A percentile compares a stretch with the other conserved stretches of the same genome.
Evolutionary conservation across 2,329 filamentous ascomycete species (phyloP).

Genomic region (Fusarium gaditjirri): DNA sequence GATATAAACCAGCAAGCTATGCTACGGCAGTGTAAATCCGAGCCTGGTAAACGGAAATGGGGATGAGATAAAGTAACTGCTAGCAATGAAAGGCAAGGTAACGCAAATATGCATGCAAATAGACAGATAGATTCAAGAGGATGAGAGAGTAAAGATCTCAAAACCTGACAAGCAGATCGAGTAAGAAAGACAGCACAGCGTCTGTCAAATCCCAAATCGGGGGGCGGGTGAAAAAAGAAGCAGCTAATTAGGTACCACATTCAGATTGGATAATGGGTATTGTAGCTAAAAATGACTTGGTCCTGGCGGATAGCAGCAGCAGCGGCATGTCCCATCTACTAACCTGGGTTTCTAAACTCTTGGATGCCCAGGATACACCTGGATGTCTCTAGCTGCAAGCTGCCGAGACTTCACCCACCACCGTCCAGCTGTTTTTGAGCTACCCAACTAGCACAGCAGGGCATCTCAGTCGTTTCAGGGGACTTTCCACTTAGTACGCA

Average conservation of each 20-base stretch:
- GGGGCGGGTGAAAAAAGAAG: constrained; percentile 27
- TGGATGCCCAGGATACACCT: constrained; percentile 37
- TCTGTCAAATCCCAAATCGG: constrained; percentile 33
- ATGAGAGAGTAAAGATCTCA: constrained; percentile 20
- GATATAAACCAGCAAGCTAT: constrained; percentile 26
- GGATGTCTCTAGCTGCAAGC: constrained; percentile 27
- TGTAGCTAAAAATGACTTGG: constrained; percentile 39
- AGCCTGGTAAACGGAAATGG: background rate
- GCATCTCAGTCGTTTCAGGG: constrained; percentile 34
- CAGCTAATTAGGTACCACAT: constrained; percentile 30
- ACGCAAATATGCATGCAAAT: constrained; percentile 18
- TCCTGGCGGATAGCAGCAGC: constrained; percentile 27
- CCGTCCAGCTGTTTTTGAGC: constrained; percentile 15
- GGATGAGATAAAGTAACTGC: background rate
- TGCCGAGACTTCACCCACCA: constrained; percentile 33
- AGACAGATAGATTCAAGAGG: constrained; percentile 15
- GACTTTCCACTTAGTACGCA: constrained; percentile 28
- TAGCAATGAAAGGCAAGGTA: constrained; percentile 11
- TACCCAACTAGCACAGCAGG: constrained; percentile 28
- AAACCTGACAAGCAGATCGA: constrained; percentile 30
- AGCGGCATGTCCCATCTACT: constrained; percentile 25
- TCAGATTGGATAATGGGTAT: constrained; percentile 8
- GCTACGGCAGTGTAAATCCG: background rate
- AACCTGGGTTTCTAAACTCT: constrained; percentile 4
- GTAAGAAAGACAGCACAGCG: constrained; percentile 26